A percentile compares a stretch with the other conserved stretches of the same genome.
These are phyloP conservation scores for Syzygium aqueum DNA, from an alignment of 345 rosid genomes.

Conservation along the genomic window DNA sequence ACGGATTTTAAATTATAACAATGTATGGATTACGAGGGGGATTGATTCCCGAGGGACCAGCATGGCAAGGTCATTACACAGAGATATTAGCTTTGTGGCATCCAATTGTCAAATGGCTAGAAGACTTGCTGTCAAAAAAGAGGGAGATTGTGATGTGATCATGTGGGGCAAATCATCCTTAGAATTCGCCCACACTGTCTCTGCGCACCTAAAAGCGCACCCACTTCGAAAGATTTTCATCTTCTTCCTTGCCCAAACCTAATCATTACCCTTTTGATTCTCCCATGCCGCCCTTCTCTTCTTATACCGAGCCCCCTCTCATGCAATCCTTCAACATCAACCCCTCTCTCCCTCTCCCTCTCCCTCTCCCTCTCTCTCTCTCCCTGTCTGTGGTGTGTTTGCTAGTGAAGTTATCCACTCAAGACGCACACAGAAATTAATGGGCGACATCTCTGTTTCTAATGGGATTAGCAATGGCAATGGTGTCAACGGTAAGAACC, in stretches of 20 bases:
- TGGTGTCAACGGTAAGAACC: constrained; percentile 25
- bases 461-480: constrained; percentile 20
- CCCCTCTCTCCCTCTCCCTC: background rate
- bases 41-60: background rate
- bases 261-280: constrained; percentile 13
- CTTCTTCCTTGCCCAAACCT: constrained; percentile 1
- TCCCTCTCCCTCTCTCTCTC: background rate
- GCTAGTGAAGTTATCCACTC: background rate
- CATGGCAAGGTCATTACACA: background rate
- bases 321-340: constrained; percentile 2
- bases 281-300: constrained; percentile 10
- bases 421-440: background rate
- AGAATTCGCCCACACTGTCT: background rate
- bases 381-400: background rate
- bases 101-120: background rate
- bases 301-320: constrained; percentile 11
- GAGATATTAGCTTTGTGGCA: background rate
- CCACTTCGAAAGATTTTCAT: constrained; percentile 17
- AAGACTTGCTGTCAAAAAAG: background rate
- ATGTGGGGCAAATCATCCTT: background rate
- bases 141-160: background rate
- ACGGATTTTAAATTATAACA: background rate
- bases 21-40: background rate
- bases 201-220: background rate
- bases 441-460: constrained; percentile 47